A percentile compares a stretch with the other conserved stretches of the same genome.
phyloP scores from a whole-genome alignment of 2,329 filamentous ascomycete genomes.

The Sporothrix pseudoabietina region DNA sequence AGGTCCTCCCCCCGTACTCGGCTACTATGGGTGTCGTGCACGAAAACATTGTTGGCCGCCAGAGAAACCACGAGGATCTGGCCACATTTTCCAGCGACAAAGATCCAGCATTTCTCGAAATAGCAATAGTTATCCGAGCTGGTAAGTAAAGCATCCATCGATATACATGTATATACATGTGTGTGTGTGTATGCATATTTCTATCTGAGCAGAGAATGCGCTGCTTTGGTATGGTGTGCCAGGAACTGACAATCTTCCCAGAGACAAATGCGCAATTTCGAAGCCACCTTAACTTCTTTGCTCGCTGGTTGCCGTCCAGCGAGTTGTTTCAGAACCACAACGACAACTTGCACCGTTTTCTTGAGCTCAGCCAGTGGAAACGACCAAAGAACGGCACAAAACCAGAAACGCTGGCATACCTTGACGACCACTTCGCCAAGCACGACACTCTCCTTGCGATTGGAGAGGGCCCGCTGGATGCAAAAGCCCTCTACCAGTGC shows the following conservation, averaged over 20 bases:
- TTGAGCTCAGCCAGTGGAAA: constrained; percentile 16
- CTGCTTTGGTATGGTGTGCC: neutral
- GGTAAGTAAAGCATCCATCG: neutral
- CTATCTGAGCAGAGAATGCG: neutral
- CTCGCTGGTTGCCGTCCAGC: neutral
- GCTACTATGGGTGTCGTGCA: constrained; percentile 19
- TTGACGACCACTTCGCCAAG: neutral
- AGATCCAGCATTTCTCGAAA: neutral
- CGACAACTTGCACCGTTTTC: constrained; percentile 17
- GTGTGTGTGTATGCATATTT: neutral
- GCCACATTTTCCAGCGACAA: neutral
- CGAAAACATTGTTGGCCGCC: neutral
- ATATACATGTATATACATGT: too few species aligned
- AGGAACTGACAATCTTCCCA: neutral
- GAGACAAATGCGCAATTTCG: neutral
- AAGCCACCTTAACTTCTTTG: neutral
- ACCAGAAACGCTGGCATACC: neutral
- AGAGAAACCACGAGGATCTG: constrained; percentile 11
- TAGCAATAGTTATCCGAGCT: neutral
- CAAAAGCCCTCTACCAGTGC: constrained; percentile 4
- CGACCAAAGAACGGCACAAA: neutral
- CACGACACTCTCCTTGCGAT: neutral
- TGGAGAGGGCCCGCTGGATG: neutral
- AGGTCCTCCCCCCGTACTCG: constrained; percentile 19
- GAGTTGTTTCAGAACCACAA: constrained; percentile 14